phyloP scores from a whole-genome alignment of 1,284 basidiomycete genomes.

The Pulveroboletus sp. region DNA sequence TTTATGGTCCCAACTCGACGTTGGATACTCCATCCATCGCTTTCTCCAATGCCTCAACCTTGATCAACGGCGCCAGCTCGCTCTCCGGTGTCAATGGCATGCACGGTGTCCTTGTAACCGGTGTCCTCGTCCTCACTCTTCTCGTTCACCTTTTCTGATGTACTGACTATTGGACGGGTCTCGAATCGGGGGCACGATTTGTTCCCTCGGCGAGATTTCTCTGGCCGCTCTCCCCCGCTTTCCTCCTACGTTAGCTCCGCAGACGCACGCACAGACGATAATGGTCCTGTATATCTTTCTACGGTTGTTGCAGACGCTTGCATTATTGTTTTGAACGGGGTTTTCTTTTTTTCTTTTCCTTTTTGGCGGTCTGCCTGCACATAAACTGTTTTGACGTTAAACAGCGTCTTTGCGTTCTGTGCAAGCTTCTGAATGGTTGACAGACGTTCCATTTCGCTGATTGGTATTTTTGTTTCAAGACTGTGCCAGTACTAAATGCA shows the following conservation, averaged over 20 bases:
- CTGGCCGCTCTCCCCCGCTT: neutral
- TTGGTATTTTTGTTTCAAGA: too few relatives aligned
- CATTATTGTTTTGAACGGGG: neutral
- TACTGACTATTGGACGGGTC: neutral
- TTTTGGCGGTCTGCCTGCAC: neutral
- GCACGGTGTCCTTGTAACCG: conserved; percentile 15
- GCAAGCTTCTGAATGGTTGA: too few relatives aligned
- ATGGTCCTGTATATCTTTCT: conserved; percentile 1
- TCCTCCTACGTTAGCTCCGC: neutral
- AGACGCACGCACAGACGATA: neutral
- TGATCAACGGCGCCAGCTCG: conserved; percentile 42
- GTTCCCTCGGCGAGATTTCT: neutral
- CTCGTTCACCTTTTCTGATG: conserved; percentile 31
- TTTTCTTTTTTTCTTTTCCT: neutral
- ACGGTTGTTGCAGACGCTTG: neutral
- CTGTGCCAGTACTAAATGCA: too few relatives aligned
- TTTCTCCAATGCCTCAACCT: conserved; percentile 56
- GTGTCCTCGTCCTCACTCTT: conserved; percentile 26
- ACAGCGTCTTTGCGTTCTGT: too few relatives aligned
- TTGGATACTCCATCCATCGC: conserved; percentile 50
- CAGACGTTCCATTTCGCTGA: too few relatives aligned
- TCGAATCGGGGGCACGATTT: too few relatives aligned
- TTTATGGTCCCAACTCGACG: conserved; percentile 58
- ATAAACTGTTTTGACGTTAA: neutral
- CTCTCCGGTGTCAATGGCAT: conserved; percentile 9